Evolutionary conservation across 1,139 yeast genomes (phyloP).

Genomic region (Spathaspora sp.): DNA sequence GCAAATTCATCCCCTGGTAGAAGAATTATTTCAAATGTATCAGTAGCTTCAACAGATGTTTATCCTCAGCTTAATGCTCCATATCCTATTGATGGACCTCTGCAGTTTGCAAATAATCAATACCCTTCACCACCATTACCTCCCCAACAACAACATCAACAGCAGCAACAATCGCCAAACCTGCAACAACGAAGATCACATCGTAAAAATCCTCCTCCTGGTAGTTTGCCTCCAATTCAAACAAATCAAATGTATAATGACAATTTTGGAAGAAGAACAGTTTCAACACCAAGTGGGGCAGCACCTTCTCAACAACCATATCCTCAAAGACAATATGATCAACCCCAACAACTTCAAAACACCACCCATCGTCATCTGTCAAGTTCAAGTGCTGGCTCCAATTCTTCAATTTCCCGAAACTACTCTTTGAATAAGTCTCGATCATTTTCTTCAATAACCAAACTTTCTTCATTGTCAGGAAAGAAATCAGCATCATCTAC

Average conservation of each 20-base stretch:
- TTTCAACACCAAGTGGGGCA: conserved; percentile 23
- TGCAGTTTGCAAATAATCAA: neutral
- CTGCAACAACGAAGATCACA: conserved; percentile 7
- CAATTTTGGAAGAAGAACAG: conserved; percentile 21
- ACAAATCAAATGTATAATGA: conserved; percentile 15
- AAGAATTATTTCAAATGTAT: conserved; percentile 2
- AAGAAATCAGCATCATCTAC: conserved; percentile 41
- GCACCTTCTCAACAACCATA: conserved; percentile 9
- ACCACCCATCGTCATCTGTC: conserved; percentile 15
- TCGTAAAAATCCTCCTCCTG: conserved; percentile 16
- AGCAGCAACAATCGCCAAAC: neutral
- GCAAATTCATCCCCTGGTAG: conserved; percentile 2
- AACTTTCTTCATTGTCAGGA: conserved; percentile 43
- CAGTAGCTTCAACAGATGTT: conserved; percentile 3
- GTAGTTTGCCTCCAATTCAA: conserved; percentile 20
- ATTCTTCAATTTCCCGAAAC: conserved; percentile 30
- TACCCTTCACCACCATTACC: conserved; percentile 13
- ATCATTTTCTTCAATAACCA: conserved; percentile 44
- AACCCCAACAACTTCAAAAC: conserved; percentile 9
- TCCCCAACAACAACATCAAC: conserved; percentile 8
- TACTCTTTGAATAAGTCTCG: conserved; percentile 43
- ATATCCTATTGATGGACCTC: conserved; percentile 7
- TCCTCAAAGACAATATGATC: conserved; percentile 6
- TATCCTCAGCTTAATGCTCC: conserved; percentile 7
- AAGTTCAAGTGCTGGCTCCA: conserved; percentile 22